Evolutionary conservation across 257 asterid genomes (phyloP).

Genomic region (Penstemon newberryi): DNA sequence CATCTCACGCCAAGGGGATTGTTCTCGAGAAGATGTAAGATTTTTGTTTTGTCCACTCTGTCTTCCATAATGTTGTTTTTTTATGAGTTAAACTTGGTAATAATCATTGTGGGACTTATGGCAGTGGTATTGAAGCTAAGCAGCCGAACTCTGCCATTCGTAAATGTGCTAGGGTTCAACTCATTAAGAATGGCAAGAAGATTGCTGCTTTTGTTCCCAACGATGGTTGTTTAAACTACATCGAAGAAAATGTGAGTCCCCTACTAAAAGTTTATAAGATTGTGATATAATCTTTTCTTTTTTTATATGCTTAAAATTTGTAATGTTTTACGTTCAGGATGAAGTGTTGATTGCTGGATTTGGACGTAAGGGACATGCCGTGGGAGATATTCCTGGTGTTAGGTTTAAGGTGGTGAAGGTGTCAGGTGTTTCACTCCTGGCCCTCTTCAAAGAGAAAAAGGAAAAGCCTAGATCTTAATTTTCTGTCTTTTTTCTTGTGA

Average conservation of each 20-base stretch:
- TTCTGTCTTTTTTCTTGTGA: background rate
- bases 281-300: background rate
- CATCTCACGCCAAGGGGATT: conserved; percentile 64
- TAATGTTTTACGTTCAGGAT: conserved; percentile 32
- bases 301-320: background rate
- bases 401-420: conserved; percentile 65
- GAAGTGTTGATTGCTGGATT: conserved; percentile 67
- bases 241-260: conserved; percentile 54
- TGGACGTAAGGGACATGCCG: conserved; percentile 65
- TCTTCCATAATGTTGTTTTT: background rate
- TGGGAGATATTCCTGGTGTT: conserved; percentile 70
- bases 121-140: conserved; percentile 65
- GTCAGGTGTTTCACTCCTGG: conserved; percentile 61
- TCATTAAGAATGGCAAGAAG: conserved; percentile 63
- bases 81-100: background rate
- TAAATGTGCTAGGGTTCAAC: conserved; percentile 68
- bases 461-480: conserved; percentile 57
- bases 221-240: conserved; percentile 62
- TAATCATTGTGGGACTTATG: background rate
- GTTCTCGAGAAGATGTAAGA: conserved; percentile 62
- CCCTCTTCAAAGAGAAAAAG: conserved; percentile 62
- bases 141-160: conserved; percentile 74
- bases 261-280: background rate
- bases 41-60: background rate
- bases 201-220: conserved; percentile 65